Percentiles rank a stretch among this genome's conserved stretches.
Conservation (phyloP, 2,329 filamentous ascomycete genomes). For the Xenosphaeropsis pyriputrescens region DNA sequence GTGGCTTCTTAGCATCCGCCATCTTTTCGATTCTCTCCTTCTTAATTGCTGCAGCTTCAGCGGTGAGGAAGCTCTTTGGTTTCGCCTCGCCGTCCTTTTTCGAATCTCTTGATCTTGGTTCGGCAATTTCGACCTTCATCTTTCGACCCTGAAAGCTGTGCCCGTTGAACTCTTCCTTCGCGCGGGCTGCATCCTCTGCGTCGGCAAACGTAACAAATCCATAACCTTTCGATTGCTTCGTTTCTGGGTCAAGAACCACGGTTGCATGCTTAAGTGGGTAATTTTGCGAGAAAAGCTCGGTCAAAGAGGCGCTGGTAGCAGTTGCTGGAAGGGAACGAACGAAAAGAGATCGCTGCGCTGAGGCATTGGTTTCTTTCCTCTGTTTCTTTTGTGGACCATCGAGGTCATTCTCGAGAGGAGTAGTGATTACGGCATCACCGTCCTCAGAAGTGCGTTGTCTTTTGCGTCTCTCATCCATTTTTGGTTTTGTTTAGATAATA, state of each 20-base stretch:
- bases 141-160: slow-evolving; percentile 64
- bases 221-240: slow-evolving; percentile 80
- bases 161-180: slow-evolving; percentile 69
- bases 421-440: slow-evolving; percentile 5
- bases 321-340: slow-evolving; percentile 70
- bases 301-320: slow-evolving; percentile 69
- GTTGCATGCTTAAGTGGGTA: slow-evolving; percentile 92
- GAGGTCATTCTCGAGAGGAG: slow-evolving; percentile 6
- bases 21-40: slow-evolving; percentile 43
- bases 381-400: slow-evolving; percentile 31
- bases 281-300: slow-evolving; percentile 83
- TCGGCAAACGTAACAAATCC: slow-evolving; percentile 97
- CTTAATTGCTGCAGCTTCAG: slow-evolving; percentile 27
- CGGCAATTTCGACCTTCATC: slow-evolving; percentile 76
- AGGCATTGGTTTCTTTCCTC: slow-evolving; percentile 35
- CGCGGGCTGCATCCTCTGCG: slow-evolving; percentile 73
- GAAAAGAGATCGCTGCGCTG: slow-evolving; percentile 58
- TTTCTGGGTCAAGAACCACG: slow-evolving; percentile 75
- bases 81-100: slow-evolving; percentile 27
- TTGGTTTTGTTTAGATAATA: neutral
- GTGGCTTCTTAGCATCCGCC: slow-evolving; percentile 42
- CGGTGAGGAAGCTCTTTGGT: slow-evolving; percentile 16
- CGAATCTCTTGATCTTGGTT: slow-evolving; percentile 63
- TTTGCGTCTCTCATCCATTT: slow-evolving; percentile 8
- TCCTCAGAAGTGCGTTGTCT: slow-evolving; percentile 10